Base-by-base conservation (phyloP, 2,329 filamentous ascomycete species). In the Fusarium acutatum region DNA sequence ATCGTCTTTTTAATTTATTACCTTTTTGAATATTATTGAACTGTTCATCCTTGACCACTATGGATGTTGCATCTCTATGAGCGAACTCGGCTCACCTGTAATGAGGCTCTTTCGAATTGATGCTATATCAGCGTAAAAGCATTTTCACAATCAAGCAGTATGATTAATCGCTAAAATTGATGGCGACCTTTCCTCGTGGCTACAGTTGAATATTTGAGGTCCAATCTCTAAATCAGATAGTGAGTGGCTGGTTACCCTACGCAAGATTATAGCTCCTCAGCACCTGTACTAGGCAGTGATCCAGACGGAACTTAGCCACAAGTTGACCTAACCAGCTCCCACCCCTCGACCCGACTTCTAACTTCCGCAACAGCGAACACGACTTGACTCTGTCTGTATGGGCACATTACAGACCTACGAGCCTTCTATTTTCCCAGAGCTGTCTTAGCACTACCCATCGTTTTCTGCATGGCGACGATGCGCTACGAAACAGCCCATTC, bases 291-390 rank as follows among this genome's bases (percentile, higher is more conserved):
- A 58, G 52, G 52, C 24, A 67, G 52, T 50, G 43, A 26, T 26
- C 24, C 8, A 44, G 24, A n/a, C 35, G 35, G 17, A 18, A 17
- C 20, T 49, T 47, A n/a, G 69, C 68, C 64, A 64, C 61, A 62
- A 70, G 53, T 32, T 61, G 37, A 65, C 46, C 34, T 58, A 52
- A 52, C 30, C 53, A 64, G 54, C 62, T 73, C 58, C 60, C 26
- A 70, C 56, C 72, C 69, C 72, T 75, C 67, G 60, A 65, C 68
- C 72, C 72, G 62, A 69, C 52, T 46, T 64, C 32, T 41, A 67
- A 50, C 59, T 64, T 49, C 12, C 59, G 28, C 52, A 62, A 32
- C 54, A 67, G 40, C 35, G 64, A 60, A 34, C 54, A 44, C 58
- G 24, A 41, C 37, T 26, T 35, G 22, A 13, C 43, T n/a, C 37